Evolutionary conservation across 805 yeast genomes (phyloP).

Genomic region (Candida piceae): DNA sequence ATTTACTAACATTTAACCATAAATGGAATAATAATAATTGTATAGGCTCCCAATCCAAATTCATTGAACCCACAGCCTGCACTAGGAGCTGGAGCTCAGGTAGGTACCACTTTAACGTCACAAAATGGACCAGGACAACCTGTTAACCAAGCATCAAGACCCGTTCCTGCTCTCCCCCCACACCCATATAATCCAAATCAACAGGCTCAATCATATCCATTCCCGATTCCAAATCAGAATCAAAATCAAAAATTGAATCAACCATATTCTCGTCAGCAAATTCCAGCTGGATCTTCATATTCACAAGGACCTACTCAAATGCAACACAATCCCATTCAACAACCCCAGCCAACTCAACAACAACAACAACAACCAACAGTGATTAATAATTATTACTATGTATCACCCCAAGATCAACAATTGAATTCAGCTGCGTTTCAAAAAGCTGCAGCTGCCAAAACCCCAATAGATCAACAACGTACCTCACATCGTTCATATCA

Average conservation of each 20-base stretch:
- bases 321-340: conserved; percentile 10
- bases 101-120: neutral
- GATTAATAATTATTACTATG: conserved; percentile 19
- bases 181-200: neutral
- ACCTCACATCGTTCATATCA: conserved; percentile 7
- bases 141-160: conserved; percentile 4
- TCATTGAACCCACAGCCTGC: conserved; percentile 18
- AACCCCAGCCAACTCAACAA: conserved; percentile 12
- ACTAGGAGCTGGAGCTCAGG: conserved; percentile 5
- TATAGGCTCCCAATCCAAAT: conserved; percentile 21
- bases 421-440: neutral
- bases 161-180: conserved; percentile 5
- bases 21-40: too few species aligned
- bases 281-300: too few species aligned
- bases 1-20: too few species aligned
- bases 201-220: conserved; percentile 8
- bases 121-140: conserved; percentile 6
- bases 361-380: conserved; percentile 6
- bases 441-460: conserved; percentile 8
- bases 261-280: too few species aligned
- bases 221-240: conserved; percentile 6
- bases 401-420: conserved; percentile 9
- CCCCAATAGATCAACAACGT: conserved; percentile 6
- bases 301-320: conserved; percentile 6
- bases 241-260: too few species aligned